Evolutionary conservation across 2,329 filamentous ascomycete genomes (phyloP), one percentile per base, ranked within the genome.

Genomic region (Akanthomyces uredinophilus): DNA sequence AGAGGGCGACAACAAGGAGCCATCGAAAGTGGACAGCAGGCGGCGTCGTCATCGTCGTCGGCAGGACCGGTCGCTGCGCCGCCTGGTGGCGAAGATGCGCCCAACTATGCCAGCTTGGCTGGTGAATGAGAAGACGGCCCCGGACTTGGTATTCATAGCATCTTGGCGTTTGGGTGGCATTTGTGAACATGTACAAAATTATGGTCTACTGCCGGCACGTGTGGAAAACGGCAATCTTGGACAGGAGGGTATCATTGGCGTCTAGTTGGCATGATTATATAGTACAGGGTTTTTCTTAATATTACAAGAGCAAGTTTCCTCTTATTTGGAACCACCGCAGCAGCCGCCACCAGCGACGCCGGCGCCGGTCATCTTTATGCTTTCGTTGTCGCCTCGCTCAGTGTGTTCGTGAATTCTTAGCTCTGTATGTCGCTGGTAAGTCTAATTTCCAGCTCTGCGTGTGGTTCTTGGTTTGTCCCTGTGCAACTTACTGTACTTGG

Each of bases 321-420:
- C 37, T 18, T 52, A 39, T 8, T 43, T 60, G 13, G 56, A 32
- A 37, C 43, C 59, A 11, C 55, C 55, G 44, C 71, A 71, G 60
- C 75, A 75, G 14, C 74, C 73, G 22, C 72, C 70, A 8, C 70
- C 66, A n/a, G 65, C 53, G n/a, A 63, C 63, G 44, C 70, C 71
- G 1, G 65, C 73, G 64, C 77, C 80, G 3, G 82, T 81, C 57
- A 86, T 79, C 76, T 93, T 96, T 70, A 97, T 86, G 39, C 88
- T 91, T 68, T 97, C 92, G 72, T 99, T 99, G 76, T 98, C 90
- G 60, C 95, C 92, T 66, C 91, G 83, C 75, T 99, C 94, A 35
- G 89, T 99, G 66, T 96, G 80, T 64, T 96, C 84, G 74, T 98
- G 95, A 76, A 99, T 97, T 57, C 88, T 84, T 62, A 98, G 78